These are phyloP conservation scores for Talaromyces sp. DNA, from an alignment of 2,329 filamentous ascomycete genomes.

Conservation along the genomic window DNA sequence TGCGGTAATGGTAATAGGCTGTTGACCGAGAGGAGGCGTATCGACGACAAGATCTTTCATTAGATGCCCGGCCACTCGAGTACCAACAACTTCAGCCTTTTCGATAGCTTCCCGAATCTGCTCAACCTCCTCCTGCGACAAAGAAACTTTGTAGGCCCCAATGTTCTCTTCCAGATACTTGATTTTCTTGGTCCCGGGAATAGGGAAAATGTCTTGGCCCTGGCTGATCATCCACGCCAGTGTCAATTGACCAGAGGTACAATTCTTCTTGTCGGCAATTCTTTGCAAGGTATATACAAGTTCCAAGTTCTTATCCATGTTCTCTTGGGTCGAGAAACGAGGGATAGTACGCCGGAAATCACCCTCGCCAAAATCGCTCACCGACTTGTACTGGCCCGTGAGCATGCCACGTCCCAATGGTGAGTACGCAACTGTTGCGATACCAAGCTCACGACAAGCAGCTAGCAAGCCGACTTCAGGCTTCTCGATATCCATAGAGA, in stretches of 20 bases:
- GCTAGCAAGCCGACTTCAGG: not conserved
- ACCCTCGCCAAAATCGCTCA: slow-evolving; percentile 46
- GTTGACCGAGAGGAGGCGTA: not conserved
- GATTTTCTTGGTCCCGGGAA: slow-evolving; percentile 26
- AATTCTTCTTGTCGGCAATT: slow-evolving; percentile 53
- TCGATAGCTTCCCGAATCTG: not conserved
- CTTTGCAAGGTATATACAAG: slow-evolving; percentile 34
- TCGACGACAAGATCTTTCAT: not conserved
- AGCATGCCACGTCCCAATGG: slow-evolving; percentile 58
- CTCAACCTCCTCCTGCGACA: not conserved
- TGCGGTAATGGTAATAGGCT: not conserved
- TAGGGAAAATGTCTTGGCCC: slow-evolving; percentile 37
- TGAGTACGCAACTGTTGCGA: slow-evolving; percentile 58
- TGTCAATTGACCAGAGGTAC: slow-evolving; percentile 56
- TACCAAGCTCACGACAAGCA: slow-evolving; percentile 31
- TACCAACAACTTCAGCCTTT: not conserved
- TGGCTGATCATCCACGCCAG: slow-evolving; percentile 63
- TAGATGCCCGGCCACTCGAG: not conserved
- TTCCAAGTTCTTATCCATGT: slow-evolving; percentile 46
- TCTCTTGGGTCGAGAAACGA: slow-evolving; percentile 50
- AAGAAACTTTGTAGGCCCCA: not conserved
- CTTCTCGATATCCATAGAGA: slow-evolving; percentile 28
- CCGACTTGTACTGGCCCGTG: slow-evolving; percentile 46
- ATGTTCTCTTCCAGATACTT: slow-evolving; percentile 17
- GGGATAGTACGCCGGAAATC: slow-evolving; percentile 45